These are phyloP conservation scores for Sugiyamaella floridensis DNA, from an alignment of 805 yeast species.

Conservation along the genomic window DNA sequence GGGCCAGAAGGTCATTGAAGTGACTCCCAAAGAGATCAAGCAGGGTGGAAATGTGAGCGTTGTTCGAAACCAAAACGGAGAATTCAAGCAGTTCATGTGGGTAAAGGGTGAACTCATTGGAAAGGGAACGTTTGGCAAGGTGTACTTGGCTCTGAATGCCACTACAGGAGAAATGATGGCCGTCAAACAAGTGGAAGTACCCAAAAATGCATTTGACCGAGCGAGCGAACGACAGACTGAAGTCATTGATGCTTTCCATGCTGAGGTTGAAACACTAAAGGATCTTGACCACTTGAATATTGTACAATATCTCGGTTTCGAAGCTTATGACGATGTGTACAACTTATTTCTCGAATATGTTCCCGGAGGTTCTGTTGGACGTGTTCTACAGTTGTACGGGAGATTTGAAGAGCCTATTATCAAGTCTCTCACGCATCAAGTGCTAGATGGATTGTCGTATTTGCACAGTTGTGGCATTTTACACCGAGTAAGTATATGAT, in stretches of 20 bases:
- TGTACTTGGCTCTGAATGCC: constrained; percentile 82
- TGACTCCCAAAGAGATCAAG: constrained; percentile 62
- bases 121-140: constrained; percentile 93
- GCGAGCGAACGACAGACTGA: constrained; percentile 37
- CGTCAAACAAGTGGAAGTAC: constrained; percentile 84
- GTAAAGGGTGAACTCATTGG: constrained; percentile 96
- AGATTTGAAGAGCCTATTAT: constrained; percentile 74
- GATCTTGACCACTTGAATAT: constrained; percentile 90
- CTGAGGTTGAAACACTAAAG: constrained; percentile 90
- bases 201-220: constrained; percentile 34
- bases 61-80: constrained; percentile 57
- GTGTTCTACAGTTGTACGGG: constrained; percentile 75
- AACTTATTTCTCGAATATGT: constrained; percentile 91
- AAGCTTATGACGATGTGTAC: constrained; percentile 60
- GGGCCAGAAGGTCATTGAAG: constrained; percentile 92
- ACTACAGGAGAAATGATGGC: constrained; percentile 99
- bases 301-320: constrained; percentile 94
- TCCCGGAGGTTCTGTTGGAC: constrained; percentile 95
- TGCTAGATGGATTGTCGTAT: constrained; percentile 77
- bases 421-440: constrained; percentile 67
- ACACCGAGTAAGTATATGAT: constrained; percentile 45
- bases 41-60: constrained; percentile 63
- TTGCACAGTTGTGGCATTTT: constrained; percentile 80
- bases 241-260: constrained; percentile 72
- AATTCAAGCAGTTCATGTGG: constrained; percentile 88